phyloP scores from a whole-genome alignment of 1,284 basidiomycete genomes.

The Trametes sp. region DNA sequence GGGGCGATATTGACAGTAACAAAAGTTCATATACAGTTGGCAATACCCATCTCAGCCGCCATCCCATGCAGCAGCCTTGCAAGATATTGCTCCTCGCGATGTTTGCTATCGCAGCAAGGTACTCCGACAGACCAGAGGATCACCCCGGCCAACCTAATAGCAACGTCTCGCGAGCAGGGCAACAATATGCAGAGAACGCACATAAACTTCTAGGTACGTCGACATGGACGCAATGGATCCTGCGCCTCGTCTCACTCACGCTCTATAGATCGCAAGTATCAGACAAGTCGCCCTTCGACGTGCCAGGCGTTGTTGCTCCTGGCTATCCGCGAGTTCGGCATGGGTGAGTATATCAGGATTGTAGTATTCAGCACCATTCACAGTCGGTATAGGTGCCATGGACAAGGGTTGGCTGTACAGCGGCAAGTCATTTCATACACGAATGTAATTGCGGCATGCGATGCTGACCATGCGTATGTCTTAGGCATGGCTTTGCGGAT shows the following conservation, averaged over 20 bases:
- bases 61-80: constrained; percentile 66
- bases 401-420: constrained; percentile 85
- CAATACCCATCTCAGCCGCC: constrained; percentile 40
- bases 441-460: constrained; percentile 10
- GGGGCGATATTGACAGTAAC: neutral
- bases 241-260: neutral
- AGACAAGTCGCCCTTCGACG: constrained; percentile 71
- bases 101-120: constrained; percentile 81
- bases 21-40: neutral
- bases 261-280: constrained; percentile 64
- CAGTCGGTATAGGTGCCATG: constrained; percentile 58
- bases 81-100: constrained; percentile 79
- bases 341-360: constrained; percentile 51
- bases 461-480: neutral
- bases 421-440: constrained; percentile 51
- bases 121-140: constrained; percentile 54
- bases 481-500: constrained; percentile 80
- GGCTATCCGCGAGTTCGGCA: constrained; percentile 84
- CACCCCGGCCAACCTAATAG: constrained; percentile 45
- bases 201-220: constrained; percentile 68
- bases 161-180: constrained; percentile 76
- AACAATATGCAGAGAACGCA: constrained; percentile 73
- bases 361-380: neutral
- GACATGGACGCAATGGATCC: neutral
- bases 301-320: constrained; percentile 82